Percentiles rank a stretch among this genome's conserved stretches.
These are phyloP conservation scores for Actinomortierella wolfii DNA, from an alignment of 371 early-diverging fungal genomes.

Conservation along the genomic window DNA sequence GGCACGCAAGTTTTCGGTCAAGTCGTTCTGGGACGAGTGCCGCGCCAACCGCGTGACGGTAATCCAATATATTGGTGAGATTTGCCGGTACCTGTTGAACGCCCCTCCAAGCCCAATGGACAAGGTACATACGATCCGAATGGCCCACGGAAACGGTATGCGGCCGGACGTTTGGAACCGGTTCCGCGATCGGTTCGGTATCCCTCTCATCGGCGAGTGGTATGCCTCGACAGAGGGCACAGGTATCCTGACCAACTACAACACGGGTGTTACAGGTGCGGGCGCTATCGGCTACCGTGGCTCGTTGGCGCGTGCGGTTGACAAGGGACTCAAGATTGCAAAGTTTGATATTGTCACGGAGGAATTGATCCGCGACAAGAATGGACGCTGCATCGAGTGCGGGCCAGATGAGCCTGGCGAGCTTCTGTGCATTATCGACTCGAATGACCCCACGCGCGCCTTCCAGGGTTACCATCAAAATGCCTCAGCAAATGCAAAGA, in stretches of 20 bases:
- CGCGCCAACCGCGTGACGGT: conserved; percentile 41
- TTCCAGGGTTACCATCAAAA: conserved; percentile 47
- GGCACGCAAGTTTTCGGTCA: conserved; percentile 43
- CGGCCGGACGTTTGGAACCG: conserved; percentile 70
- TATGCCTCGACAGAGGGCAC: conserved; percentile 46
- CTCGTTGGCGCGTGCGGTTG: conserved; percentile 21
- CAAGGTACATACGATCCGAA: conserved; percentile 54
- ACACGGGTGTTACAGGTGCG: conserved; percentile 41
- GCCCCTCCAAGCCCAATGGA: conserved; percentile 58
- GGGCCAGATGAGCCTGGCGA: conserved; percentile 41
- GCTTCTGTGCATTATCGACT: conserved; percentile 37
- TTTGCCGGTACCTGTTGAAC: conserved; percentile 68
- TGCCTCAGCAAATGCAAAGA: conserved; percentile 39
- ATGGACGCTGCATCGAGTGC: conserved; percentile 56
- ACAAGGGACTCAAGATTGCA: conserved; percentile 44
- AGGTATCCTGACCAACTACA: conserved; percentile 46
- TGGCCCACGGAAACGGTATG: conserved; percentile 76
- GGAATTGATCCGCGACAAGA: conserved; percentile 52
- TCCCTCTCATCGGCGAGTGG: conserved; percentile 44
- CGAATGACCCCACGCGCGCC: conserved; percentile 36
- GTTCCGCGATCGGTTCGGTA: conserved; percentile 55
- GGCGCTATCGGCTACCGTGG: conserved; percentile 45
- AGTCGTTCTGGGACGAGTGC: conserved; percentile 47
- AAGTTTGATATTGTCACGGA: conserved; percentile 44
- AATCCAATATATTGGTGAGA: conserved; percentile 72